phyloP scores from a whole-genome alignment of 148 eudicot genomes.

The Nepenthes gracilis region DNA sequence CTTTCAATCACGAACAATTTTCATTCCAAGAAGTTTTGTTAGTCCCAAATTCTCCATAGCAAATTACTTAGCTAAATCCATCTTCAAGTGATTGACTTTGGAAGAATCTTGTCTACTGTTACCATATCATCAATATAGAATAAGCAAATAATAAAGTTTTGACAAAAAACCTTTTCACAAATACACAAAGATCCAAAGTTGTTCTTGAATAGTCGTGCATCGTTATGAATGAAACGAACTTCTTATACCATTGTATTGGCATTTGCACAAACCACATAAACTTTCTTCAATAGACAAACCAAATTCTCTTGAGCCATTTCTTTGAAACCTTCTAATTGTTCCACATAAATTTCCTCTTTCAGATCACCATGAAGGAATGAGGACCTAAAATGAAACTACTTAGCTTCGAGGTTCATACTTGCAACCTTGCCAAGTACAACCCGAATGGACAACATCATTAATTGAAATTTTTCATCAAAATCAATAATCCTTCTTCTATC shows the following conservation, averaged over 20 bases:
- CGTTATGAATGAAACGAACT: no score
- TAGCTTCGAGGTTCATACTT: background rate
- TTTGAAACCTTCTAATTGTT: conserved; percentile 4
- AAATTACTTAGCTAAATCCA: background rate
- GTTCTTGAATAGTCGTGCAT: no score
- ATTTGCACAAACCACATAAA: no score
- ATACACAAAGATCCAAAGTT: no score
- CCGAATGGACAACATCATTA: conserved; percentile 4
- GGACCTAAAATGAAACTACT: conserved; percentile 4
- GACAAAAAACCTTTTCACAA: no score
- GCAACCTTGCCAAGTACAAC: background rate
- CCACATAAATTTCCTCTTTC: conserved; percentile 2
- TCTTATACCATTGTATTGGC: no score
- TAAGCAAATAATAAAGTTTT: no score
- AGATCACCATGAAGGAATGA: conserved; percentile 1
- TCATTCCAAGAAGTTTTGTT: background rate
- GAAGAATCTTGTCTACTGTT: no score
- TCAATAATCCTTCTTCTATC: conserved; percentile 1
- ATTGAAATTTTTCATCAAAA: conserved; percentile 8
- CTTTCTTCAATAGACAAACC: background rate
- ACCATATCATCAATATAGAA: no score
- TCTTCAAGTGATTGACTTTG: background rate
- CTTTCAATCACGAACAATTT: background rate
- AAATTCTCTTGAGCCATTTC: background rate
- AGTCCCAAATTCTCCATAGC: background rate